These are phyloP conservation scores for Aspergillus indologenus DNA, from an alignment of 495 filamentous ascomycete genomes.

Conservation along the genomic window DNA sequence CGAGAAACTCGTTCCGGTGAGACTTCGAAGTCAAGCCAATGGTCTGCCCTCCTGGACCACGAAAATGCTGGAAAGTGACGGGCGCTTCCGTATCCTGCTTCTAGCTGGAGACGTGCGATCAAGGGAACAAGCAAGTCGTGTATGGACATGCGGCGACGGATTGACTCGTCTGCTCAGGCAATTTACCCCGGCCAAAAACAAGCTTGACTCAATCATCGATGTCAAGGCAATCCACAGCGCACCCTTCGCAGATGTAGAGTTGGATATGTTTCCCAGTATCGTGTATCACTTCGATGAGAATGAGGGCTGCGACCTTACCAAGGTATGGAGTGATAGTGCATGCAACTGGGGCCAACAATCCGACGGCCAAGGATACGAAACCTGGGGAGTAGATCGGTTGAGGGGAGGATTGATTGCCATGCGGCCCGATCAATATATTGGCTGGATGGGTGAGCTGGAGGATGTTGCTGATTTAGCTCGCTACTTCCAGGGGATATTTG, in stretches of 20 bases:
- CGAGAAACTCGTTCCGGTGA: constrained; percentile 49
- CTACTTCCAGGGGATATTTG: constrained; percentile 31
- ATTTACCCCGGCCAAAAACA: constrained; percentile 33
- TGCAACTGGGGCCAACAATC: constrained; percentile 55
- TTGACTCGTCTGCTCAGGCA: constrained; percentile 37
- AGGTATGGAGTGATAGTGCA: constrained; percentile 62
- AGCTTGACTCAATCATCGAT: constrained; percentile 47
- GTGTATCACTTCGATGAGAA: constrained; percentile 51
- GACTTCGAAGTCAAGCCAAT: constrained; percentile 54
- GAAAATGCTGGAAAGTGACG: constrained; percentile 44
- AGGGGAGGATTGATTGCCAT: constrained; percentile 57
- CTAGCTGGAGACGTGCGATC: constrained; percentile 57
- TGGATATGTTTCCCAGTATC: constrained; percentile 56
- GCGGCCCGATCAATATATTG: constrained; percentile 64
- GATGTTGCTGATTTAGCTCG: constrained; percentile 42
- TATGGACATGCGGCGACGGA: constrained; percentile 42
- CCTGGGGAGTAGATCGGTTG: constrained; percentile 56
- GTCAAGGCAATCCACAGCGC: constrained; percentile 57
- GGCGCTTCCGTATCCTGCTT: constrained; percentile 58
- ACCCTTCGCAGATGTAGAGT: constrained; percentile 45
- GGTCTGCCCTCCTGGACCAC: constrained; percentile 50
- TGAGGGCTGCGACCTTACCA: constrained; percentile 59
- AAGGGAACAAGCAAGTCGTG: constrained; percentile 37
- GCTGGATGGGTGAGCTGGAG: constrained; percentile 55
- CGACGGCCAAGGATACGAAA: constrained; percentile 57